Evolutionary conservation across 371 early-diverging fungal genomes (phyloP).

Genomic region (Mucor racemosus): DNA sequence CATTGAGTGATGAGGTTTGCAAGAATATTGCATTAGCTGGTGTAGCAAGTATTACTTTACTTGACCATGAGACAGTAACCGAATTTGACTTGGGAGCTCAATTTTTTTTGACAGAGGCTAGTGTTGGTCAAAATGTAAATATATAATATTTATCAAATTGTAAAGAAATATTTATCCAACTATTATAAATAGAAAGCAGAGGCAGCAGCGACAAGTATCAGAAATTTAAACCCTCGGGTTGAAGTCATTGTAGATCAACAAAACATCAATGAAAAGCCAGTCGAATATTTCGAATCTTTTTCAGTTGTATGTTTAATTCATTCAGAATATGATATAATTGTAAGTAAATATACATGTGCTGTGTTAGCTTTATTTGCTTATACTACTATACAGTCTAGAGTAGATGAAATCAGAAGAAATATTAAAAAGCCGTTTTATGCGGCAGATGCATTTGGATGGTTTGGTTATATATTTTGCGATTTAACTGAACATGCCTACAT

Average conservation of each 20-base stretch:
- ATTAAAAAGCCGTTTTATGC: conserved; percentile 66
- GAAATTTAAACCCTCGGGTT: conserved; percentile 79
- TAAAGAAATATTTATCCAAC: neutral
- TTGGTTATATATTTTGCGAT: conserved; percentile 88
- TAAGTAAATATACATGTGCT: conserved; percentile 21
- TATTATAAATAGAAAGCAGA: conserved; percentile 61
- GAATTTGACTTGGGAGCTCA: conserved; percentile 79
- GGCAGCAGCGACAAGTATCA: conserved; percentile 62
- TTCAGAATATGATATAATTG: conserved; percentile 36
- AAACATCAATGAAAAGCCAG: conserved; percentile 47
- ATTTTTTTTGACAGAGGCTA: conserved; percentile 67
- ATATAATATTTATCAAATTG: neutral
- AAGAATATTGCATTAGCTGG: conserved; percentile 94
- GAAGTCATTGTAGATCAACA: conserved; percentile 57
- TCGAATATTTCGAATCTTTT: conserved; percentile 62
- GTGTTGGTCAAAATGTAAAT: conserved; percentile 74
- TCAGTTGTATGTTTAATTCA: conserved; percentile 72
- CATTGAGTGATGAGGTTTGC: conserved; percentile 77
- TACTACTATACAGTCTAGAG: conserved; percentile 44
- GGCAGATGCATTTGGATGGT: conserved; percentile 74
- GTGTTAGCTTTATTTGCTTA: neutral
- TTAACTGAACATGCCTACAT: conserved; percentile 71
- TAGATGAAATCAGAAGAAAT: conserved; percentile 62
- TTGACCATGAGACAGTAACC: conserved; percentile 64
- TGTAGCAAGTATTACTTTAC: conserved; percentile 74